Percentiles rank a stretch among this genome's conserved stretches.
phyloP scores from a whole-genome alignment of 164 flowering plant species.

The Tetracentron sinense region DNA sequence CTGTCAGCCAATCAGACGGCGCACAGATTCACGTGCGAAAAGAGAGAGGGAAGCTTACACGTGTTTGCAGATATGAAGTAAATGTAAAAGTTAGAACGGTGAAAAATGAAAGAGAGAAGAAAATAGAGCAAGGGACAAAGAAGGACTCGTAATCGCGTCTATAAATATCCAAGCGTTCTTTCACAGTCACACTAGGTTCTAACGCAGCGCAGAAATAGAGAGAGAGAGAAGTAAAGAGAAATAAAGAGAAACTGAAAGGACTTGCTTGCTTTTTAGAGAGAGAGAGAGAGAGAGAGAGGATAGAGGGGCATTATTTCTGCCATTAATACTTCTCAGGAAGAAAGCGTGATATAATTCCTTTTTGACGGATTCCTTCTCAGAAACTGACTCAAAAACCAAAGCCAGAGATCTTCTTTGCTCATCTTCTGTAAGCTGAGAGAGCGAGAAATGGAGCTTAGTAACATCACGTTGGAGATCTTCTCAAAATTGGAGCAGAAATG shows the following conservation, averaged over 20 bases:
- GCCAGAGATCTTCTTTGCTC: too few species aligned
- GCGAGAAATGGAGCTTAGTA: conserved; percentile 20
- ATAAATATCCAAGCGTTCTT: too few species aligned
- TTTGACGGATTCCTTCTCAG: conserved; percentile 11
- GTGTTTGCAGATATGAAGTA: conserved; percentile 7
- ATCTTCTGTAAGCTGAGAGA: neutral
- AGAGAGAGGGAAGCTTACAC: conserved; percentile 13
- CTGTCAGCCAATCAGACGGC: conserved; percentile 11
- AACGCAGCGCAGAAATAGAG: neutral
- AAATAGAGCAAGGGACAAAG: too few species aligned
- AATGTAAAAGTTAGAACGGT: too few species aligned
- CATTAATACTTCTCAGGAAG: conserved; percentile 17
- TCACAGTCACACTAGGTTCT: conserved; percentile 6
- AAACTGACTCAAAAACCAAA: neutral
- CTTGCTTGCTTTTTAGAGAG: too few species aligned
- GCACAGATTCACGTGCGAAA: conserved; percentile 13
- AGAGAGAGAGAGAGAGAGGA: too few species aligned
- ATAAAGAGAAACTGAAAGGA: too few species aligned
- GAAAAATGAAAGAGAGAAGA: too few species aligned
- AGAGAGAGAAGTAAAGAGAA: too few species aligned
- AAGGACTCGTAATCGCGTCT: too few species aligned
- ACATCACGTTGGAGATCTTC: conserved; percentile 35
- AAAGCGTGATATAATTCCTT: conserved; percentile 11
- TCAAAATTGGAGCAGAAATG: conserved; percentile 39
- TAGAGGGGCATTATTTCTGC: conserved; percentile 8